Conservation (phyloP, 208 protist species). For the Angomonas ambiguus region DNA sequence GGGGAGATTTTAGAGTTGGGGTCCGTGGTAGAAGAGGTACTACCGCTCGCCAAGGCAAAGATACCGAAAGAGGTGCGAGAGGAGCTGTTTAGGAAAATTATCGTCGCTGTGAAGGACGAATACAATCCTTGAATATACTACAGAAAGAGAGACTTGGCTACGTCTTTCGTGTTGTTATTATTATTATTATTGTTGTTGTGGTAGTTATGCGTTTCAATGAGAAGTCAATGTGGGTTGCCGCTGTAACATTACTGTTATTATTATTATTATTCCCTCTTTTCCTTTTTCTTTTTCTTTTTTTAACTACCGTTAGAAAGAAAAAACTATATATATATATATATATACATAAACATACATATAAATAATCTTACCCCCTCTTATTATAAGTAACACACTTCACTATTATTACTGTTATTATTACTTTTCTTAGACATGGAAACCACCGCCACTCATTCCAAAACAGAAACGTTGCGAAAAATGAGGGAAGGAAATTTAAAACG, state of each 20-base stretch:
- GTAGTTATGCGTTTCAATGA: no score
- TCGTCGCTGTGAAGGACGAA: constrained; percentile 16
- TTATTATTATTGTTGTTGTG: no score
- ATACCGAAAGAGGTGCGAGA: constrained; percentile 54
- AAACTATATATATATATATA: neutral
- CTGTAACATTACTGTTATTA: neutral
- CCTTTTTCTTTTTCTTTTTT: neutral
- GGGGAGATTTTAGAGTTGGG: constrained; percentile 50
- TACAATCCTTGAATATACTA: no score
- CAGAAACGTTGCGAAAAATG: constrained; percentile 59
- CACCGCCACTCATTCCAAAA: neutral
- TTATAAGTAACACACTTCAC: no score
- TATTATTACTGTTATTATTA: neutral
- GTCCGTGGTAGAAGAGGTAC: constrained; percentile 47
- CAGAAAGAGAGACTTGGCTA: no score
- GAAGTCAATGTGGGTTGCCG: no score
- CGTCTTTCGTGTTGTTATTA: no score
- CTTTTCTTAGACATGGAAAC: neutral
- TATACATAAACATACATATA: no score
- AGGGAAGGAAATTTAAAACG: constrained; percentile 51
- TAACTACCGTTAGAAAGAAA: constrained; percentile 1
- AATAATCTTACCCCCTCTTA: no score
- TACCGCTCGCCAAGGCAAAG: constrained; percentile 38
- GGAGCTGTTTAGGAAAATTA: constrained; percentile 50
- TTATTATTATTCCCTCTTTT: constrained; percentile 1